Conservation (phyloP, 495 filamentous ascomycete species). For the Parathielavia hyrcaniae region DNA sequence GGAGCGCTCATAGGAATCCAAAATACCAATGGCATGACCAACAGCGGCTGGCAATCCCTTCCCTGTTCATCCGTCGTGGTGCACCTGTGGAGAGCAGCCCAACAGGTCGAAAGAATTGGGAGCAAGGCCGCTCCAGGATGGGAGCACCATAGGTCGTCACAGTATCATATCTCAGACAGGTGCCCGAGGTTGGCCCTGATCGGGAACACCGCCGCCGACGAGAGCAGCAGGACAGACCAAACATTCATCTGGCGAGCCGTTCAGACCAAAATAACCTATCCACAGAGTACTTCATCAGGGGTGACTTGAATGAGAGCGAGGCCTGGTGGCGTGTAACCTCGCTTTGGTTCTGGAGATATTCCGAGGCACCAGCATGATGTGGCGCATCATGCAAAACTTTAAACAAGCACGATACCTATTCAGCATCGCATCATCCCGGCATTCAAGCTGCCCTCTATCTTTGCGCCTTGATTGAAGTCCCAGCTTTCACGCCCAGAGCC, state of each 20-base stretch:
- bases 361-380: too few species aligned
- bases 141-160: not conserved
- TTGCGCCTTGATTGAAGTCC: not conserved
- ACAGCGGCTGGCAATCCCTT: conserved; percentile 16
- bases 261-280: not conserved
- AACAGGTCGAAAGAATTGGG: not conserved
- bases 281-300: too few species aligned
- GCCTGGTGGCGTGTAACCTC: too few species aligned
- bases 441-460: not conserved
- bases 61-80: conserved; percentile 17
- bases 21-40: conserved; percentile 39
- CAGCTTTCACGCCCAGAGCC: not conserved
- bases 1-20: conserved; percentile 38
- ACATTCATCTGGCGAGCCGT: not conserved
- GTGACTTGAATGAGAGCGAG: too few species aligned
- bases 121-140: not conserved
- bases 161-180: not conserved
- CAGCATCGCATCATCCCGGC: too few species aligned
- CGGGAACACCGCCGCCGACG: not conserved
- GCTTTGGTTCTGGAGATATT: too few species aligned
- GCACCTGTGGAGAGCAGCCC: conserved; percentile 15
- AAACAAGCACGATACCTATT: too few species aligned
- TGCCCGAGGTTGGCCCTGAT: conserved; percentile 8
- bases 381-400: too few species aligned
- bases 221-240: conserved; percentile 8